phyloP scores from a whole-genome alignment of 2,329 filamentous ascomycete species.

The Aureobasidium subglaciale region DNA sequence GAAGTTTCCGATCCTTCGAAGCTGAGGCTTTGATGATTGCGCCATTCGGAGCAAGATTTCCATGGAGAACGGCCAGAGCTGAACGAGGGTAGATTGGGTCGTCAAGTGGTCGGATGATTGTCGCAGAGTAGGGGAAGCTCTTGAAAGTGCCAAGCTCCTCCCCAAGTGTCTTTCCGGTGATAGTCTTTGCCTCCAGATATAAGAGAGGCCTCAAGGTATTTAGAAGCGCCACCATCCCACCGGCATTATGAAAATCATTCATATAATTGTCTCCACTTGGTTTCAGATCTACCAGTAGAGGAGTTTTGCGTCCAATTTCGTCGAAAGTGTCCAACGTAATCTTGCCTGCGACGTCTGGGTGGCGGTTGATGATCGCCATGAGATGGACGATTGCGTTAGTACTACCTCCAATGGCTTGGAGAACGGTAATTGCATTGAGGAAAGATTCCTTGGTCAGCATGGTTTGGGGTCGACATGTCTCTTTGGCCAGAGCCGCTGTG shows the following conservation, averaged over 20 bases:
- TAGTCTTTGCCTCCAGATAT: conserved; percentile 39
- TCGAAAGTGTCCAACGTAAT: conserved; percentile 43
- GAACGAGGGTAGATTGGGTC: conserved; percentile 40
- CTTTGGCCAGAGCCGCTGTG: conserved; percentile 30
- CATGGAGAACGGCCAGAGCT: conserved; percentile 39
- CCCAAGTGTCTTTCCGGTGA: conserved; percentile 42
- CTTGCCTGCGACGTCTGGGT: conserved; percentile 39
- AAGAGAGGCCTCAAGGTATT: conserved; percentile 41
- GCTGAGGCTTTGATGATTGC: conserved; percentile 46
- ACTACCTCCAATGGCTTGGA: conserved; percentile 39
- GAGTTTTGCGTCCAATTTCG: conserved; percentile 41
- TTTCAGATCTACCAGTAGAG: conserved; percentile 45
- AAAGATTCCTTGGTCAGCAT: conserved; percentile 42
- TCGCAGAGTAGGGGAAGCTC: conserved; percentile 33
- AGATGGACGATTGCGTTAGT: conserved; percentile 40
- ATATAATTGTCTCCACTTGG: conserved; percentile 46
- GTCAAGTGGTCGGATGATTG: conserved; percentile 38
- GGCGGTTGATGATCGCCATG: conserved; percentile 42
- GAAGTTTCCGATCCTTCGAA: conserved; percentile 40
- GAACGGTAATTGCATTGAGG: conserved; percentile 39
- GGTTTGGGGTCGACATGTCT: conserved; percentile 34
- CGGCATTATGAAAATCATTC: conserved; percentile 48
- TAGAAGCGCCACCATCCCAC: conserved; percentile 44
- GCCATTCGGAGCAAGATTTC: conserved; percentile 44
- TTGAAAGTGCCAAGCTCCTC: conserved; percentile 39